Evolutionary conservation across 352 stramenopile genomes (phyloP).

Genomic region (Pythium monospermum): DNA sequence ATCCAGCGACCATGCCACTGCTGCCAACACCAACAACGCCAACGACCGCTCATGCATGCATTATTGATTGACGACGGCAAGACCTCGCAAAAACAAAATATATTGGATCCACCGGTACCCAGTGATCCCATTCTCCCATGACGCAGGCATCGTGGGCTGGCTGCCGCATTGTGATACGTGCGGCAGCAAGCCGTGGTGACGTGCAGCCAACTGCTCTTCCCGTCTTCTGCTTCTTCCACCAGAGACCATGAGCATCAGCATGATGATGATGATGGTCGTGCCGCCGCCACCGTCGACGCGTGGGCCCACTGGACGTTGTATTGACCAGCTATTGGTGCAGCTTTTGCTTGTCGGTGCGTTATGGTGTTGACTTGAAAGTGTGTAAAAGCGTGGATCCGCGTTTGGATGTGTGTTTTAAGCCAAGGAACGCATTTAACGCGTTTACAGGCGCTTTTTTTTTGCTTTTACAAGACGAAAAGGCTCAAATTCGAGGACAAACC

Average conservation of each 20-base stretch:
- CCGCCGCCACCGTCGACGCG: constrained; percentile 81
- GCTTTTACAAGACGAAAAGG: constrained; percentile 80
- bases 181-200: constrained; percentile 82
- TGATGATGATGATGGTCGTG: no score
- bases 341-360: constrained; percentile 80
- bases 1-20: constrained; percentile 28
- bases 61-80: constrained; percentile 96
- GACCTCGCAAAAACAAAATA: constrained; percentile 97
- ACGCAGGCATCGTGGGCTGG: constrained; percentile 98
- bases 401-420: constrained; percentile 75
- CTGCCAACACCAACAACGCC: not conserved
- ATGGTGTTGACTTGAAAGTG: constrained; percentile 79
- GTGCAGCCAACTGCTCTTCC: constrained; percentile 80
- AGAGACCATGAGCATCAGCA: no score
- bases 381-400: constrained; percentile 71
- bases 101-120: constrained; percentile 98
- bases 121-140: constrained; percentile 98
- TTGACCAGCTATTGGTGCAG: constrained; percentile 68
- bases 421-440: constrained; percentile 84
- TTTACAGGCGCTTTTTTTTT: constrained; percentile 83
- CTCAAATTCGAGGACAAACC: constrained; percentile 80
- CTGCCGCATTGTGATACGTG: constrained; percentile 98
- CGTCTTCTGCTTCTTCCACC: no score
- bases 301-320: constrained; percentile 64
- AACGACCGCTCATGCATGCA: constrained; percentile 99